Percentiles rank a stretch among this genome's conserved stretches.
These are phyloP conservation scores for Meyerozyma carpophila DNA, from an alignment of 1,139 yeast species.

Conservation along the genomic window DNA sequence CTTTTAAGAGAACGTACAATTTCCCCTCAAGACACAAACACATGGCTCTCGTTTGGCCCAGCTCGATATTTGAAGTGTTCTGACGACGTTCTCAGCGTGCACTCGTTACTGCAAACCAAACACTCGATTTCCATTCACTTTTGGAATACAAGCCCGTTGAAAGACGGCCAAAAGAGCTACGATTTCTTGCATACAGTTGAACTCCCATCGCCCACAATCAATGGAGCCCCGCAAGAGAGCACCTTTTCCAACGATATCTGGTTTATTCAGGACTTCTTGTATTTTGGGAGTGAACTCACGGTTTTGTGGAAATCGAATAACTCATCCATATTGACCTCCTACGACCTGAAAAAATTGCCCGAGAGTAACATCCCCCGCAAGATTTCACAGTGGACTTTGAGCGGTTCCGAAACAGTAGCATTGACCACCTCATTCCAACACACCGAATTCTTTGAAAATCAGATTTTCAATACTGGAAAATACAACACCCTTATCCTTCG, in stretches of 20 bases:
- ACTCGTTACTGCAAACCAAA: not conserved
- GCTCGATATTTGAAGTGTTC: conserved; percentile 23
- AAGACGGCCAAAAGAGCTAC: not conserved
- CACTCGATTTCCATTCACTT: not conserved
- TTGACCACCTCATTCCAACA: not conserved
- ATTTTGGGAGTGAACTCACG: conserved; percentile 7
- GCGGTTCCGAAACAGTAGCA: not conserved
- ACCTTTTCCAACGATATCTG: conserved; percentile 24
- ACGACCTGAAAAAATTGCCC: not conserved
- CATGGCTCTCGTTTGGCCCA: conserved; percentile 31
- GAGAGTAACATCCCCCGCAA: not conserved
- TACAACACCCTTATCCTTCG: conserved; percentile 40
- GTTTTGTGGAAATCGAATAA: conserved; percentile 64
- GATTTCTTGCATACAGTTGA: not conserved
- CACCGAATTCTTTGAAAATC: conserved; percentile 33
- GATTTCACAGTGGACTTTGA: not conserved
- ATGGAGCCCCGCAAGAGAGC: not conserved
- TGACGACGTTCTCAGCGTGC: conserved; percentile 1
- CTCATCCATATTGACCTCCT: conserved; percentile 30
- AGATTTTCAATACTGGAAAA: conserved; percentile 43
- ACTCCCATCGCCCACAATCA: not conserved
- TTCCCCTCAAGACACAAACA: conserved; percentile 9
- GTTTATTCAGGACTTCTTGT: conserved; percentile 38
- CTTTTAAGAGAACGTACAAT: conserved; percentile 4
- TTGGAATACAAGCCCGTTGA: not conserved